Conservation (phyloP, 2,329 filamentous ascomycete species). For the Paecilomyces sp. region DNA sequence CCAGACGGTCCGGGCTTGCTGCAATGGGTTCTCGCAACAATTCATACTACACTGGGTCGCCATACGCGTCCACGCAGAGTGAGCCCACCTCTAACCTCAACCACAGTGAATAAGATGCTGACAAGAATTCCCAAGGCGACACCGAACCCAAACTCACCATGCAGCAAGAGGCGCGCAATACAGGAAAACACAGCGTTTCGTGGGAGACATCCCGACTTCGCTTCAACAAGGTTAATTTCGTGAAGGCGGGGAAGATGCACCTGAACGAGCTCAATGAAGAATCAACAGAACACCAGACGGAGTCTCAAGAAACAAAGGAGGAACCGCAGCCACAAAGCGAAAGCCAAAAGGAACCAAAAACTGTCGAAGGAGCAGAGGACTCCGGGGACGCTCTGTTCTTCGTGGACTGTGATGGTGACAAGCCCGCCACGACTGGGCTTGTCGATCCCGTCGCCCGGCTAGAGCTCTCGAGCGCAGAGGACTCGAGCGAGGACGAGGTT, state of each 20-base stretch:
- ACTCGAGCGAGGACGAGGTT: conserved; percentile 61
- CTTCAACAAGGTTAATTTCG: conserved; percentile 50
- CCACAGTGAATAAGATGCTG: not conserved
- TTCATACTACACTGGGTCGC: conserved; percentile 6
- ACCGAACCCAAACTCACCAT: conserved; percentile 36
- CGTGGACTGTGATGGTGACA: conserved; percentile 26
- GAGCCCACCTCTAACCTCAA: not conserved
- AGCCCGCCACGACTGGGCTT: conserved; percentile 18
- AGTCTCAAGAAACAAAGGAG: not conserved
- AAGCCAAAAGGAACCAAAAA: conserved; percentile 1
- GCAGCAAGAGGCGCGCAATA: conserved; percentile 53
- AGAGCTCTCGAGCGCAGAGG: conserved; percentile 35
- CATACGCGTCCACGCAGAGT: conserved; percentile 5
- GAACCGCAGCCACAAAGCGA: not conserved
- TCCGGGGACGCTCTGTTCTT: conserved; percentile 18
- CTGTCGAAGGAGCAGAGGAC: not conserved
- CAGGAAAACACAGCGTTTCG: conserved; percentile 44
- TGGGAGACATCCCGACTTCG: conserved; percentile 46
- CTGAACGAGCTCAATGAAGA: conserved; percentile 21
- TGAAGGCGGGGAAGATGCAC: conserved; percentile 50
- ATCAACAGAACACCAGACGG: not conserved
- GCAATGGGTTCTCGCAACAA: not conserved
- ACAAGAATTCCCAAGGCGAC: conserved; percentile 1
- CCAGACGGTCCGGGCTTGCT: conserved; percentile 6
- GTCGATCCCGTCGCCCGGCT: conserved; percentile 20